Percentiles rank a stretch among this genome's conserved stretches.
Conservation (phyloP, 1,284 basidiomycete species). For the Tylopilus orsonianus region DNA sequence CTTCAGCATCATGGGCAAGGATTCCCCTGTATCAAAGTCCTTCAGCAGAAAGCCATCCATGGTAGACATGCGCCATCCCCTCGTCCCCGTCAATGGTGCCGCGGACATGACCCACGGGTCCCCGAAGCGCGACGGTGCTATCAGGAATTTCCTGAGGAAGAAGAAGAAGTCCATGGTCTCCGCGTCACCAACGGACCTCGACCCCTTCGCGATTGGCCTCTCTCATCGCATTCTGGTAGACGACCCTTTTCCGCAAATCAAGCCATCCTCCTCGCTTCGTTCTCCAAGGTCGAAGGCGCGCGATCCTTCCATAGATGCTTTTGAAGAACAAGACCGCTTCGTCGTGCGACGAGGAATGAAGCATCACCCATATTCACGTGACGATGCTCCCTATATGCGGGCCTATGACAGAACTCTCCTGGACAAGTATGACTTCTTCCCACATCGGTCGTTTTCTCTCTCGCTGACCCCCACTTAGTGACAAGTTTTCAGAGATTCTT, state of each 20-base stretch:
- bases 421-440: constrained; percentile 49
- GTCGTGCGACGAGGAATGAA: constrained; percentile 43
- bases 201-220: constrained; percentile 8
- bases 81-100: constrained; percentile 9
- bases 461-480: constrained; percentile 41
- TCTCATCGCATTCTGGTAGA: background rate
- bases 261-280: background rate
- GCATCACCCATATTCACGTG: constrained; percentile 50
- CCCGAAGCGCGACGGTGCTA: constrained; percentile 25
- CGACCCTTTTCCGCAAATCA: background rate
- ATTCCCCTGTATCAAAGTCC: constrained; percentile 11
- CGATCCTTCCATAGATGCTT: constrained; percentile 22
- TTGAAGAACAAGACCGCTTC: constrained; percentile 38
- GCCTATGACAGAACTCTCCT: constrained; percentile 56
- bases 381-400: constrained; percentile 62
- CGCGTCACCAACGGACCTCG: constrained; percentile 7
- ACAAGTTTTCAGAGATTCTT: constrained; percentile 53
- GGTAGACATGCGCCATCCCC: constrained; percentile 15
- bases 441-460: constrained; percentile 6
- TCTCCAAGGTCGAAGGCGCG: constrained; percentile 3
- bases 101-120: constrained; percentile 7
- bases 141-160: constrained; percentile 23
- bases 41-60: constrained; percentile 12
- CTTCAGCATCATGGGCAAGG: constrained; percentile 29
- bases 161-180: constrained; percentile 26